Evolutionary conservation across 768 basidiomycete genomes (phyloP).

Genomic region (Hypsizygus marmoreus): DNA sequence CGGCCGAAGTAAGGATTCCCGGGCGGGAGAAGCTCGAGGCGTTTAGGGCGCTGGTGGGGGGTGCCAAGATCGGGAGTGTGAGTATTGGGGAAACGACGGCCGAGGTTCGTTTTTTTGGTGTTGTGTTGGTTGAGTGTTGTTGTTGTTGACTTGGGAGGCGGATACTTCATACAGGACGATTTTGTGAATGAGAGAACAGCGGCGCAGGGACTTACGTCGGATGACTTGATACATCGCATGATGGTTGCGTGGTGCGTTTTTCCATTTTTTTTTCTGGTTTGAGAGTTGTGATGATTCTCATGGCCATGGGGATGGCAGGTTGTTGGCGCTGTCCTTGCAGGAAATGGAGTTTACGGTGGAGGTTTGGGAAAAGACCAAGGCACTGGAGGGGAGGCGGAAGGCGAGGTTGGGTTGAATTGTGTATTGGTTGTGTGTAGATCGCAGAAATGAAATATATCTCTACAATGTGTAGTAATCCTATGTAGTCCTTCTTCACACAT

Average conservation of each 20-base stretch:
- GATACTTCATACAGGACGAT: slow-evolving; percentile 70
- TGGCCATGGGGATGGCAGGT: slow-evolving; percentile 37
- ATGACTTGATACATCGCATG: slow-evolving; percentile 71
- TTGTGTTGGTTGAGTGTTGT: neutral
- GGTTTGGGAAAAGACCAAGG: slow-evolving; percentile 66
- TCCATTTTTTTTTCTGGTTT: slow-evolving; percentile 2
- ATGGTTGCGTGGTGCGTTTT: slow-evolving; percentile 62
- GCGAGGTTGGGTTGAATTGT: slow-evolving; percentile 21
- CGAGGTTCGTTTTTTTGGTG: slow-evolving; percentile 45
- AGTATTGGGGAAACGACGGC: slow-evolving; percentile 55
- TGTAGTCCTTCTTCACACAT: too few relatives aligned
- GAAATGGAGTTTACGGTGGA: slow-evolving; percentile 54
- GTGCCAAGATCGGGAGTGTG: slow-evolving; percentile 61
- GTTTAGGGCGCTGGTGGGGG: slow-evolving; percentile 62
- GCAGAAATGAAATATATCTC: too few relatives aligned
- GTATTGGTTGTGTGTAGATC: too few relatives aligned
- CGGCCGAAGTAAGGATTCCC: slow-evolving; percentile 47
- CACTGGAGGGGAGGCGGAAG: slow-evolving; percentile 52
- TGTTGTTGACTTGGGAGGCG: slow-evolving; percentile 27
- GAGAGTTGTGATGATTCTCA: slow-evolving; percentile 1
- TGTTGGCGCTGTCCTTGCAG: slow-evolving; percentile 64
- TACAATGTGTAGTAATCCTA: too few relatives aligned
- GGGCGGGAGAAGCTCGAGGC: slow-evolving; percentile 44
- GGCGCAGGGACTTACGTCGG: slow-evolving; percentile 40
- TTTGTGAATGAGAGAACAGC: slow-evolving; percentile 56